These are phyloP conservation scores for Garcia nutans DNA, from an alignment of 345 rosid species.

Conservation along the genomic window DNA sequence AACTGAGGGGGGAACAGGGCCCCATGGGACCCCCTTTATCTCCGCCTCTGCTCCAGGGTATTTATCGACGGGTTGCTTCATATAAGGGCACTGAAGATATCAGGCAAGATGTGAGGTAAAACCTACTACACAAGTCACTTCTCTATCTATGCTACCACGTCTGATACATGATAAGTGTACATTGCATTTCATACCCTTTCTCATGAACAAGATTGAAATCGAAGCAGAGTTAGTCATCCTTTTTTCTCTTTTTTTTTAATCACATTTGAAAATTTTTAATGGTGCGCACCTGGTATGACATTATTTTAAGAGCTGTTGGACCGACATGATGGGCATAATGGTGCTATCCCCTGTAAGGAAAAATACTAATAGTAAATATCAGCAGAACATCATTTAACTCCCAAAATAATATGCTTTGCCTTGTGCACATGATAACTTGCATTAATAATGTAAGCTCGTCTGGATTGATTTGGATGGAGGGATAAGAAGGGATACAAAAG, in stretches of 20 bases:
- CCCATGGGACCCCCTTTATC: too few species aligned
- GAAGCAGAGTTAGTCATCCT: neutral
- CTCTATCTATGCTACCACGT: neutral
- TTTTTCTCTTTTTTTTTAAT: neutral
- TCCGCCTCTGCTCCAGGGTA: constrained; percentile 69
- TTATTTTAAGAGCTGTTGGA: neutral
- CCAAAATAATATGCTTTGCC: too few species aligned
- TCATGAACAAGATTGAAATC: neutral
- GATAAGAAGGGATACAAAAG: too few species aligned
- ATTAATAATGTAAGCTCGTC: too few species aligned
- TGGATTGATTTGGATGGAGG: too few species aligned
- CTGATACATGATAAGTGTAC: neutral
- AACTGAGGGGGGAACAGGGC: too few species aligned
- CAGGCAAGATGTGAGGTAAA: constrained; percentile 73
- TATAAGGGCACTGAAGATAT: constrained; percentile 66
- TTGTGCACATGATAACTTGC: too few species aligned
- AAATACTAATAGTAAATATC: too few species aligned
- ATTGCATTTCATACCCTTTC: neutral
- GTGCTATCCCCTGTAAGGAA: neutral
- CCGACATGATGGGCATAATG: neutral
- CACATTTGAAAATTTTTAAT: too few species aligned
- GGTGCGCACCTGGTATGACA: too few species aligned
- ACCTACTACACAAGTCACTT: neutral
- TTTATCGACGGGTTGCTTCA: constrained; percentile 61
- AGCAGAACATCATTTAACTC: too few species aligned